Base-by-base conservation (phyloP, 2,329 filamentous ascomycete genomes). In the Orbilia oligospora region DNA sequence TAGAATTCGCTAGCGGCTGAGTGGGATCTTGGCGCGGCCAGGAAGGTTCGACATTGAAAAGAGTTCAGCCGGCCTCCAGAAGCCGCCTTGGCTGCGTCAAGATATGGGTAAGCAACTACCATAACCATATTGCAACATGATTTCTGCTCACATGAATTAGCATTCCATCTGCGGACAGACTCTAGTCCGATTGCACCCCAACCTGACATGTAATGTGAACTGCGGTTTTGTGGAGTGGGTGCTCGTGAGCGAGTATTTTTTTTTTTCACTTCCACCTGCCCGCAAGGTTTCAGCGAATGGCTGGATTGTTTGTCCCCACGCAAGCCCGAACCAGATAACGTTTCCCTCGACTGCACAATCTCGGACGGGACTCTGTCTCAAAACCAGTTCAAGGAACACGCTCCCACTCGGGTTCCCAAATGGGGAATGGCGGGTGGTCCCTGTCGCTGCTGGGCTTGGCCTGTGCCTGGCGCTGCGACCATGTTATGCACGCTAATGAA, bases 41-140 rank as follows among this genome's bases (percentile, higher is more conserved):
- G 33, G 44, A 73, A 51, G 46, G 70, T 66, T 67, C 58, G 22
- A 24, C 58, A 30, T 63, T 20, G 33, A 71, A 53, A 49, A 49
- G 46, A 36, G 44, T 67, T 73, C 49, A 38, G 49, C 38, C 70
- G 70, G 70, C 20, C 24, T 73, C 5, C 24, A 66, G 65, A 30
- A 73, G 70, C 70, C 70, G 70, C 61, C 70, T 73, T 73, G 70
- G 70, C 70, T 73, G 70, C 61, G 44, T 72, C 18, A 24, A 48
- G 51, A 56, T 20, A 48, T 48, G 30, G 56, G 38, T 41, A 48
- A 70, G 66, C 61, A 49, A 27, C 51, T 33, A 33, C 20, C 38
- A 22, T 22, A 49, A 48, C n/a, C 24, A 36, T 36, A 49, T 70
- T 58, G 44, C 51, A 36, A 58, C 9, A 69, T 64, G 24, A 38